Evolutionary conservation across 495 filamentous ascomycete genomes (phyloP).

Genomic region (Hypoxylon crocopeplum): DNA sequence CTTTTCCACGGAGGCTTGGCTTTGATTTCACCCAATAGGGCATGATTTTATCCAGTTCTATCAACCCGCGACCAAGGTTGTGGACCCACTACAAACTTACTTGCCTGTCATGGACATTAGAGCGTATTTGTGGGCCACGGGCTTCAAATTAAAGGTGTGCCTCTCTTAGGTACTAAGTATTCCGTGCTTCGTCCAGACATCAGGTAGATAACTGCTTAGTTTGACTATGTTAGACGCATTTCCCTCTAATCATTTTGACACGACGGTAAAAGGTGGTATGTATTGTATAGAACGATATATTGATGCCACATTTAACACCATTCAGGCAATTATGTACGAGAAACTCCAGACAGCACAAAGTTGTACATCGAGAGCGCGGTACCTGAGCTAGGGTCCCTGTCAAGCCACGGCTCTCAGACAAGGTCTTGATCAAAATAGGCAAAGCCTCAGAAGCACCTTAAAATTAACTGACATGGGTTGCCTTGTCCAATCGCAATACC

Average conservation of each 20-base stretch:
- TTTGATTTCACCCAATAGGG: slow-evolving; percentile 19
- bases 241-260: no score
- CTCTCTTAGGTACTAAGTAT: neutral
- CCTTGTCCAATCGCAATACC: slow-evolving; percentile 25
- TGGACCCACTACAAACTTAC: slow-evolving; percentile 14
- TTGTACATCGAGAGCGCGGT: neutral
- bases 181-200: no score
- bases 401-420: slow-evolving; percentile 28
- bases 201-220: no score
- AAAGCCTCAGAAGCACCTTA: slow-evolving; percentile 37
- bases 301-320: no score
- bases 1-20: slow-evolving; percentile 19
- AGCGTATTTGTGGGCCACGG: no score
- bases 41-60: slow-evolving; percentile 6
- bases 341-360: neutral
- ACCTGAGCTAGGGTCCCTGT: slow-evolving; percentile 27
- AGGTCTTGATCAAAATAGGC: slow-evolving; percentile 17
- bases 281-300: no score
- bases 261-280: no score
- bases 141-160: neutral
- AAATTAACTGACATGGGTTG: slow-evolving; percentile 40
- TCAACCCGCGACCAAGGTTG: slow-evolving; percentile 25
- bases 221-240: no score
- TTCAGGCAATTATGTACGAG: no score
- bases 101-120: slow-evolving; percentile 7